phyloP scores from a whole-genome alignment of 352 stramenopile species.

The Globisporangium uncinulatum region DNA sequence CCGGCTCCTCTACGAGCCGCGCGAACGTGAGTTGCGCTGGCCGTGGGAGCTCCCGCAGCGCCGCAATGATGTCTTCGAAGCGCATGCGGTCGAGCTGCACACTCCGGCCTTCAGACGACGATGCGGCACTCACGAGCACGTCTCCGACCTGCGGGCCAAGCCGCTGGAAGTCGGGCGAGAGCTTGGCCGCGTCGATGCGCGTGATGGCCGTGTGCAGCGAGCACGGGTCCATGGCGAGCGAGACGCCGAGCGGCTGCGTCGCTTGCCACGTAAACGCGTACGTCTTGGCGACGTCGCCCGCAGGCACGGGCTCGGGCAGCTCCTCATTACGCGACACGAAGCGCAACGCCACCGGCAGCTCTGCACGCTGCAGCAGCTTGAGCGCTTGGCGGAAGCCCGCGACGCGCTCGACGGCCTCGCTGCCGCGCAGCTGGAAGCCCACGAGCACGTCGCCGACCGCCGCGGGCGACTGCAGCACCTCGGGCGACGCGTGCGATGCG shows the following conservation, averaged over 20 bases:
- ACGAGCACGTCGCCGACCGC: constrained; percentile 63
- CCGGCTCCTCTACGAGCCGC: constrained; percentile 30
- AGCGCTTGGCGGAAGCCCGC: constrained; percentile 44
- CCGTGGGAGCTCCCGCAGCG: constrained; percentile 39
- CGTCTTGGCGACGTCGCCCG: constrained; percentile 28
- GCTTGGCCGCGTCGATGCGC: constrained; percentile 47
- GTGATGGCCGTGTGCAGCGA: constrained; percentile 68
- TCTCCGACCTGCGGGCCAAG: constrained; percentile 56
- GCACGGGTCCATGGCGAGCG: constrained; percentile 74
- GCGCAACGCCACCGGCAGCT: constrained; percentile 54
- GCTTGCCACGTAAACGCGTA: constrained; percentile 58
- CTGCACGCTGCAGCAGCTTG: constrained; percentile 38
- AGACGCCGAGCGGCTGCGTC: constrained; percentile 52
- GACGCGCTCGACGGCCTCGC: constrained; percentile 24
- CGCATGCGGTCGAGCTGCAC: constrained; percentile 45
- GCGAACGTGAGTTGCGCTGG: constrained; percentile 61
- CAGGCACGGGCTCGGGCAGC: constrained; percentile 25
- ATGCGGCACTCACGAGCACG: constrained; percentile 40
- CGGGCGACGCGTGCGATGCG: constrained; percentile 33
- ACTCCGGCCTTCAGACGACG: constrained; percentile 4
- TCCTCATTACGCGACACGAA: constrained; percentile 57
- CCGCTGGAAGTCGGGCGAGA: constrained; percentile 46
- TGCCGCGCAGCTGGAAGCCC: constrained; percentile 36
- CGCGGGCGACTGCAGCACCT: constrained; percentile 40
- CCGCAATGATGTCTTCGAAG: constrained; percentile 65